Evolutionary conservation across 1,284 basidiomycete species (phyloP), one percentile per base, ranked within the genome.

Genomic region (Sanguinoderma infundibulare): DNA sequence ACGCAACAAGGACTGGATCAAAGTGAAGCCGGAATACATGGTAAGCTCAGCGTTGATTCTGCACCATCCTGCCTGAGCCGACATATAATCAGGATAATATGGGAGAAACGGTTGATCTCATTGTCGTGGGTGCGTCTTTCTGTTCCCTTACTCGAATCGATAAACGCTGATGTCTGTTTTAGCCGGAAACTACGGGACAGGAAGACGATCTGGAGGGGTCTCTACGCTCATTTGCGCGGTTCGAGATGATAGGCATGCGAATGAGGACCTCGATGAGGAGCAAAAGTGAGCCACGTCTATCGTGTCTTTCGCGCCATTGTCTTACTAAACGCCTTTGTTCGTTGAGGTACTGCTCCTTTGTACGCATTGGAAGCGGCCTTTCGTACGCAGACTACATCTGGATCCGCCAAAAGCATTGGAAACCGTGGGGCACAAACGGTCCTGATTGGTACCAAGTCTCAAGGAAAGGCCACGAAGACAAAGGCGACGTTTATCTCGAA

Each of bases 11-110:
- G 91, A 94, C 69, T 98, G 96, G 95, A 87, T 96, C 70, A 98
- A 98, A 77, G 91, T 96, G 38, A 98, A 98, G 73, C 96, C 96
- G 6, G 96, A 98, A 72, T 96, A 95, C 69, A 94, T 95, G 89
- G 93, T 93, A 67, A 56, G 81, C 73, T 14, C 10, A 20, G 32
- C 24, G 55, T 30, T 52, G 14, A 20, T 44, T 57, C 40, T 20
- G 34, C 35, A 52, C 47, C 46, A 47, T 14, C 49, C 10, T 24
- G 3, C 1, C 8, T 14, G 34, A 14, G 24, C 9, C 3, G 28
- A 8, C 5, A 10, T 12, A 35, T 39, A 10, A 3, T 58, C n/a
- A 94, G 91, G 93, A 95, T 65, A 91, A 92, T 66, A 87, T 95
- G 84, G 91, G 91, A 8, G 92, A 96, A 77, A 95, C 92, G 0